Percentiles rank a stretch among this genome's conserved stretches.
phyloP scores from a whole-genome alignment of 495 filamentous ascomycete genomes.

The Podospora conica region DNA sequence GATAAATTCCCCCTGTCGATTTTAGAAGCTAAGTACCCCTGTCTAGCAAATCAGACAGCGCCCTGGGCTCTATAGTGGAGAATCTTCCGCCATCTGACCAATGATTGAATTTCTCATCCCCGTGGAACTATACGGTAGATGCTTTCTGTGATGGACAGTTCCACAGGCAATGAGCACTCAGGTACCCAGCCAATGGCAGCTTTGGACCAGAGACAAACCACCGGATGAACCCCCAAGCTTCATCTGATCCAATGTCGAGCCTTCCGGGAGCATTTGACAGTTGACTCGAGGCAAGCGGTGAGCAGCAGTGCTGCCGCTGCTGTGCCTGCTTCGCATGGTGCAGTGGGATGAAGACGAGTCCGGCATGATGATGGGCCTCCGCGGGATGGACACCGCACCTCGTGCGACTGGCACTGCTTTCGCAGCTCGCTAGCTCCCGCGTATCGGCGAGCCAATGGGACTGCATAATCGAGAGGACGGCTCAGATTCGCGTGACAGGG shows the following conservation, averaged over 20 bases:
- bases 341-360: not conserved
- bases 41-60: too few species aligned
- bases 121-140: too few species aligned
- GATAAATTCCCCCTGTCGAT: too few species aligned
- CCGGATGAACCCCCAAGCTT: not conserved
- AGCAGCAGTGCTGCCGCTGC: too few species aligned
- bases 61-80: too few species aligned
- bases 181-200: not conserved
- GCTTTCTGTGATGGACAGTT: not conserved
- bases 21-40: too few species aligned
- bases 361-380: not conserved
- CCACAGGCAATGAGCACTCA: not conserved
- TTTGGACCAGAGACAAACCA: not conserved
- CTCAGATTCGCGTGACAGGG: not conserved
- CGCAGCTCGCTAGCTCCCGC: slow-evolving; percentile 1
- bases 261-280: too few species aligned
- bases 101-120: too few species aligned
- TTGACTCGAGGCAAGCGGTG: not conserved
- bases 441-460: not conserved
- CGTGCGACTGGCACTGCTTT: not conserved
- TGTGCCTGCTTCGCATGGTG: too few species aligned
- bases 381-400: not conserved
- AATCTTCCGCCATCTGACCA: too few species aligned
- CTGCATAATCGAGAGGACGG: not conserved
- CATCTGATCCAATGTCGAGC: not conserved